Percentiles rank a stretch among this genome's conserved stretches.
These are phyloP conservation scores for Geotrichum ghanense DNA, from an alignment of 805 yeast genomes.

Conservation along the genomic window DNA sequence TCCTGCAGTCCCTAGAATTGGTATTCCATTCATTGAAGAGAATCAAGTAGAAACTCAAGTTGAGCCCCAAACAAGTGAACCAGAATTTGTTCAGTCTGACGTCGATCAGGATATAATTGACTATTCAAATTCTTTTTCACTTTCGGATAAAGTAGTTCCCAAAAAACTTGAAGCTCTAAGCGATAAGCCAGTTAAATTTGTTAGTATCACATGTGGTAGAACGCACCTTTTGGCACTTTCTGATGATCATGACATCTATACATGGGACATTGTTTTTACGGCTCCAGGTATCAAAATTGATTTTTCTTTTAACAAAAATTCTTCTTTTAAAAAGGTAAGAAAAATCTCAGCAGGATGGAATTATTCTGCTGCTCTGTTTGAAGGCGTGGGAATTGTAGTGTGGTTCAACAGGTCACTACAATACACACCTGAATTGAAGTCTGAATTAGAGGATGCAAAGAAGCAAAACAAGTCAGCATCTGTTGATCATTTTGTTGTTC, in stretches of 20 bases:
- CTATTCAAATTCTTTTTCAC: background rate
- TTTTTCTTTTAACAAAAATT: slow-evolving; percentile 6
- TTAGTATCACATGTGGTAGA: slow-evolving; percentile 50
- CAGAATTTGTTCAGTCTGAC: background rate
- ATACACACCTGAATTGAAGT: background rate
- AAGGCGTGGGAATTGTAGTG: slow-evolving; percentile 41
- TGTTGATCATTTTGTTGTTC: slow-evolving; percentile 8
- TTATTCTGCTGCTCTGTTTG: slow-evolving; percentile 38
- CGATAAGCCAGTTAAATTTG: slow-evolving; percentile 22
- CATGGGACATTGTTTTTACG: slow-evolving; percentile 41
- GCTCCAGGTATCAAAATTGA: slow-evolving; percentile 9
- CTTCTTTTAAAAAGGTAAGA: slow-evolving; percentile 3
- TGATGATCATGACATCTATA: slow-evolving; percentile 35
- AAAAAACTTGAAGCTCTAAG: slow-evolving; percentile 1
- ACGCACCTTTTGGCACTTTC: slow-evolving; percentile 54
- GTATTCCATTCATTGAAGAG: slow-evolving; percentile 4
- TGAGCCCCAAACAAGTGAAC: slow-evolving; percentile 9
- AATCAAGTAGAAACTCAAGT: slow-evolving; percentile 2
- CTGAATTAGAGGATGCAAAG: slow-evolving; percentile 11
- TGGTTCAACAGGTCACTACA: slow-evolving; percentile 34
- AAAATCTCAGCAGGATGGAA: slow-evolving; percentile 60
- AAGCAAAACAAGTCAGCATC: slow-evolving; percentile 2
- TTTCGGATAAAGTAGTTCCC: slow-evolving; percentile 2
- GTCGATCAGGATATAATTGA: background rate
- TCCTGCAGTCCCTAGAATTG: slow-evolving; percentile 8